Evolutionary conservation across 306 rosid species (phyloP), one percentile per base, ranked within the genome.

Genomic region (Fragaria ananassa): DNA sequence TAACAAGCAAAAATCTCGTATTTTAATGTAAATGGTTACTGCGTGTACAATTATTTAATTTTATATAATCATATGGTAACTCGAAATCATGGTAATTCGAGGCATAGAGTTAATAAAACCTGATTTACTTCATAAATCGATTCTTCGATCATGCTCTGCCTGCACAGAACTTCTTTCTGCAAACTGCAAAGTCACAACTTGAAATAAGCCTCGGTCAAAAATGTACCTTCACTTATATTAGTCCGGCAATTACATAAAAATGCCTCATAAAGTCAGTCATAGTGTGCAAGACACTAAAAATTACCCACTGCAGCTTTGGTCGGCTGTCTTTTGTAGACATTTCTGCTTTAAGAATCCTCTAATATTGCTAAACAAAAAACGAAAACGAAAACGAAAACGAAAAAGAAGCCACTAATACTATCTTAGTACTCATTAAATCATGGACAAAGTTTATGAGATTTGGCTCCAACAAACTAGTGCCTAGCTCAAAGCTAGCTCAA

Each of bases 261-360:
- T 63, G 44, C 17, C 10, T 73, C 4, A 8, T 23, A 73, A 57
- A 56, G 53, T 8, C 65, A 21, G 29, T 54, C 65, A 37, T 21
- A 51, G 66, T 21, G 65, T 72, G 46, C 3, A 35, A 31, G 17
- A 10, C 75, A 19, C 64, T 27, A 53, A 56, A 53, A 73, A 56
- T 21, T 73, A 58, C 67, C 67, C 23, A 72, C 21, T 13, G 68
- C 76, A 39, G 53, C 76, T 57, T 57, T 41, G 67, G 76, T 72
- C 76, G 25, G 53, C 54, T 72, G 45, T 19, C 17, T 74, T 58
- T 42, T 29, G 53, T 51, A 45, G 66, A 71, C 45, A 77, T 21
- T 15, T n/a, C 9, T 29, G n/a, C 45, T 57, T 76, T 72, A 37
- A 68, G 50, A 45, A 27, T 19, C 37, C 11, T 10, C 68, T 0